phyloP scores from a whole-genome alignment of 176 grass and related monocot species.

The Avena atlantica region DNA sequence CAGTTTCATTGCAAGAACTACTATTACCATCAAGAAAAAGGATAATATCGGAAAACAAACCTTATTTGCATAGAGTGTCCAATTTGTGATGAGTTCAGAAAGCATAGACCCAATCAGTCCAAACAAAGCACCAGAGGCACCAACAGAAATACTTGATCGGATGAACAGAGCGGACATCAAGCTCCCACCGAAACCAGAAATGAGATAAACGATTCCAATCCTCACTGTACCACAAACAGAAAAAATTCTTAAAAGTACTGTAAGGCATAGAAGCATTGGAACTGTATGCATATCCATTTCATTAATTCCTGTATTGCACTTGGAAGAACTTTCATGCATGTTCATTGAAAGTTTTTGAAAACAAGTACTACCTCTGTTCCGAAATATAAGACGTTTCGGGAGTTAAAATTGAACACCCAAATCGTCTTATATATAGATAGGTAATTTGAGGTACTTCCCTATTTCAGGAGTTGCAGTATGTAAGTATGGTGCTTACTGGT shows the following conservation, averaged over 20 bases:
- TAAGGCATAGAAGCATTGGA: neutral
- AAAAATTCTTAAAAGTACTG: neutral
- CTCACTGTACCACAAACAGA: slow-evolving; percentile 53
- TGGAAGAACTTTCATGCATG: neutral
- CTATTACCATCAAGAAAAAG: neutral
- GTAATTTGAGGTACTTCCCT: neutral
- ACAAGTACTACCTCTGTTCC: neutral
- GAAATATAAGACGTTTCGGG: no score
- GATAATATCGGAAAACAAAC: slow-evolving; percentile 37
- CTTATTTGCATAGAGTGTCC: slow-evolving; percentile 95
- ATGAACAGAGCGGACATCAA: slow-evolving; percentile 86
- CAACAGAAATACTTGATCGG: slow-evolving; percentile 74
- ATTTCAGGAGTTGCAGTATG: neutral
- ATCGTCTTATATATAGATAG: neutral
- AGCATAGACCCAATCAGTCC: slow-evolving; percentile 92
- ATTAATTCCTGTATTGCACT: neutral
- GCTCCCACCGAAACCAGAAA: slow-evolving; percentile 86
- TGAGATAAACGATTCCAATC: slow-evolving; percentile 69
- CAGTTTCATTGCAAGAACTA: neutral
- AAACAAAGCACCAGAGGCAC: slow-evolving; percentile 89
- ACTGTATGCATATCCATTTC: neutral
- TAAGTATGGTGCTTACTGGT: neutral
- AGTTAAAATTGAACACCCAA: no score
- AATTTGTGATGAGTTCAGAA: slow-evolving; percentile 91
- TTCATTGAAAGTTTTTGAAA: neutral